A percentile compares a stretch with the other conserved stretches of the same genome.
These are phyloP conservation scores for Exobasidium rhododendri DNA, from an alignment of 1,284 basidiomycete species.

Conservation along the genomic window DNA sequence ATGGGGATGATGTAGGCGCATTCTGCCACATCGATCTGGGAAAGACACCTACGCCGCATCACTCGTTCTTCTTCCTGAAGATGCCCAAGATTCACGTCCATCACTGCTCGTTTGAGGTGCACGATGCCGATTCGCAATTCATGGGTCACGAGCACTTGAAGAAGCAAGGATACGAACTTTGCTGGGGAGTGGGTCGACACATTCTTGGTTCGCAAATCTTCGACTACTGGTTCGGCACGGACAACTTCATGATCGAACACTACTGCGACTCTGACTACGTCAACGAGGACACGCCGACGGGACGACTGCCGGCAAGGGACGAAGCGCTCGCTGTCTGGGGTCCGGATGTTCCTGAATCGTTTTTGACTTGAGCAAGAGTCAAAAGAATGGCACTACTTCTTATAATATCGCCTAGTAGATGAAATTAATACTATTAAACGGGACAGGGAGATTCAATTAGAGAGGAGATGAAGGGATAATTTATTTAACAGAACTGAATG, in stretches of 20 bases:
- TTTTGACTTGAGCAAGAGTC: neutral
- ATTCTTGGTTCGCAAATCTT: slow-evolving; percentile 7
- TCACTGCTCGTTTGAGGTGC: neutral
- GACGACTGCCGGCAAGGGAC: neutral
- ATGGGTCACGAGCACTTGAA: neutral
- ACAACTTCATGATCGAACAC: slow-evolving; percentile 3
- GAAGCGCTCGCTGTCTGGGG: neutral
- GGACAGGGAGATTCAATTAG: too few relatives aligned
- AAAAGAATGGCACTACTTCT: too few relatives aligned
- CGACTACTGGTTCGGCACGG: slow-evolving; percentile 2
- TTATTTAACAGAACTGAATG: slow-evolving; percentile 7
- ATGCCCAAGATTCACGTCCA: neutral
- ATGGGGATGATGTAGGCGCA: neutral
- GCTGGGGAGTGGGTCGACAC: slow-evolving; percentile 1
- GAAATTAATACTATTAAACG: too few relatives aligned
- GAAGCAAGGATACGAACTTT: neutral
- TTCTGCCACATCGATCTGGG: slow-evolving; percentile 3
- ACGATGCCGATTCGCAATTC: neutral
- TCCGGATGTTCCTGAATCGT: neutral
- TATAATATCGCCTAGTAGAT: too few relatives aligned
- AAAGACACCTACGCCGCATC: neutral
- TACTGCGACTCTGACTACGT: neutral
- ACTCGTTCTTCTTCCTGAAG: neutral
- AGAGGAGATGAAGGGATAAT: too few relatives aligned
- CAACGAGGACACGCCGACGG: neutral